These are phyloP conservation scores for Quercus ilex DNA, from an alignment of 306 rosid genomes.

Conservation along the genomic window DNA sequence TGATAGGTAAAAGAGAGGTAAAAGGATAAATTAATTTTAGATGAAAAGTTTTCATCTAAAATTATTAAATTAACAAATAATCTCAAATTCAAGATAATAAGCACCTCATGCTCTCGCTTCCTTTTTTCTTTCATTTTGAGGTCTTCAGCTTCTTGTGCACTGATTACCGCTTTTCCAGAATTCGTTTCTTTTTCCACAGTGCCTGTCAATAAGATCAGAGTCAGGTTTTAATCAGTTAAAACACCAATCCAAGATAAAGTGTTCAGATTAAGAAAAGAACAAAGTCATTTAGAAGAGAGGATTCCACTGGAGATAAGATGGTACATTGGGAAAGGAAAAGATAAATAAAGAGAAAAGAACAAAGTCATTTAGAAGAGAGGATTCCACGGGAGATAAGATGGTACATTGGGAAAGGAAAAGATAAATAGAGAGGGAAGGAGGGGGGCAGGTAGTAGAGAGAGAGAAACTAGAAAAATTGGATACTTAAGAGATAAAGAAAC, in stretches of 20 bases:
- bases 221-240: not conserved
- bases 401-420: not conserved
- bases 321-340: not conserved
- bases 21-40: too few species aligned
- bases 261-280: not conserved
- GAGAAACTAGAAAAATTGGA: not conserved
- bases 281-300: not conserved
- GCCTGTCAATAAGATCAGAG: conserved; percentile 38
- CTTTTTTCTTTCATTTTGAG: conserved; percentile 80
- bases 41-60: not conserved
- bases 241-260: not conserved
- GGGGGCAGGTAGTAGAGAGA: not conserved
- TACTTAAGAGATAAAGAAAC: not conserved
- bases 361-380: not conserved
- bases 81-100: not conserved
- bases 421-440: not conserved
- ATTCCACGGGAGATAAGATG: not conserved
- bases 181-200: conserved; percentile 38
- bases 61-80: not conserved
- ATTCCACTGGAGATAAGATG: not conserved
- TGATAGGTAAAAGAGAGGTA: too few species aligned
- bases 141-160: conserved; percentile 85
- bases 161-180: conserved; percentile 53
- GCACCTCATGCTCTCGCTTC: conserved; percentile 86
- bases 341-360: not conserved